Evolutionary conservation across 495 filamentous ascomycete species (phyloP).

Genomic region (Aspergillus homomorphus): DNA sequence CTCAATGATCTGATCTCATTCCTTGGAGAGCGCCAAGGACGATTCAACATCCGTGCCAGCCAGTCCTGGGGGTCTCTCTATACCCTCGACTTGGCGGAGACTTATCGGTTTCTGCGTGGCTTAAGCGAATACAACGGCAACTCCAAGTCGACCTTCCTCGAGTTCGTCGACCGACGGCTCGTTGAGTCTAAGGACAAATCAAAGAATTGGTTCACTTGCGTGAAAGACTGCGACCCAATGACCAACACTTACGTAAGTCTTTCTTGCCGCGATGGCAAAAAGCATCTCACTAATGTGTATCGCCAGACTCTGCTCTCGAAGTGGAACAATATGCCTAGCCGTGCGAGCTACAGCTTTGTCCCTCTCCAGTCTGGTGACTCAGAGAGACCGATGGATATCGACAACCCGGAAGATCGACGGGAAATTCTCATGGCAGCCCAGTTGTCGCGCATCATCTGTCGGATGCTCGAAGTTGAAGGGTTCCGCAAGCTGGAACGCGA

Average conservation of each 20-base stretch:
- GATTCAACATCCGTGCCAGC: slow-evolving; percentile 49
- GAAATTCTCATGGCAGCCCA: slow-evolving; percentile 48
- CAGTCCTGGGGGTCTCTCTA: slow-evolving; percentile 47
- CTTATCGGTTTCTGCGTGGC: slow-evolving; percentile 43
- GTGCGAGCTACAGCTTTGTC: slow-evolving; percentile 46
- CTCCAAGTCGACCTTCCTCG: slow-evolving; percentile 43
- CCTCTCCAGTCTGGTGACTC: slow-evolving; percentile 29
- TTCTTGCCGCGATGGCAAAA: neutral
- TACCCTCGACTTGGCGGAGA: slow-evolving; percentile 42
- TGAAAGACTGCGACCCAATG: slow-evolving; percentile 46
- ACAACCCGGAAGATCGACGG: slow-evolving; percentile 35
- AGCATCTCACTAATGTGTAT: slow-evolving; percentile 4
- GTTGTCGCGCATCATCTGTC: slow-evolving; percentile 48
- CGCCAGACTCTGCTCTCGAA: slow-evolving; percentile 41
- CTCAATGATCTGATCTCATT: slow-evolving; percentile 40
- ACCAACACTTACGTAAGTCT: slow-evolving; percentile 41
- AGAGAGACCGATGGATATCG: slow-evolving; percentile 44
- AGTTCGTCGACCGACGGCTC: slow-evolving; percentile 47
- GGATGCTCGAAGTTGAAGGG: slow-evolving; percentile 50
- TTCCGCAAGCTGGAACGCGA: slow-evolving; percentile 49
- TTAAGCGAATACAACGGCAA: slow-evolving; percentile 48
- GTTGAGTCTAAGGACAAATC: slow-evolving; percentile 49
- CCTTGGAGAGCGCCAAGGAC: slow-evolving; percentile 41
- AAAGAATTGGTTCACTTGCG: slow-evolving; percentile 47
- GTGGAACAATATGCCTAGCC: slow-evolving; percentile 54